Conservation (phyloP, 2,329 filamentous ascomycete species). For the Botrytis deweyae region DNA sequence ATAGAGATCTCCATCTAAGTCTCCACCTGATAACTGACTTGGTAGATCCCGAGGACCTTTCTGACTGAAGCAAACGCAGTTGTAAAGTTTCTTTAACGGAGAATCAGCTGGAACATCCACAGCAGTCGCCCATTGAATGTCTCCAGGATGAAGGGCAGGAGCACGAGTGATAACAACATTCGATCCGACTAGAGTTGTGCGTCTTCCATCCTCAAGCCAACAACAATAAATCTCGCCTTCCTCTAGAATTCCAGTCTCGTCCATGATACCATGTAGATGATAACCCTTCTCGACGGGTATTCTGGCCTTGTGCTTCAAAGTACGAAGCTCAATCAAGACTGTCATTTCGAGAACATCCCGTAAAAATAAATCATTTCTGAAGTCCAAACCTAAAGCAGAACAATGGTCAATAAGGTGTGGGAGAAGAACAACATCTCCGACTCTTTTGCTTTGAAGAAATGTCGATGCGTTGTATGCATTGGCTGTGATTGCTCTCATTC, state of each 20-base stretch:
- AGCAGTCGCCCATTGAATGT: slow-evolving; percentile 67
- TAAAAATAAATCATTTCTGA: slow-evolving; percentile 67
- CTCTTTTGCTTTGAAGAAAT: slow-evolving; percentile 62
- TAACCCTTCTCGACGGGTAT: slow-evolving; percentile 69
- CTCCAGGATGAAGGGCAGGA: slow-evolving; percentile 78
- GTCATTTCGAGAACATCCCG: slow-evolving; percentile 68
- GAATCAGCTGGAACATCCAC: slow-evolving; percentile 59
- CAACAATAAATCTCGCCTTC: slow-evolving; percentile 69
- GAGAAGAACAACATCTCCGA: slow-evolving; percentile 61
- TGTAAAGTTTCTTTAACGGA: slow-evolving; percentile 60
- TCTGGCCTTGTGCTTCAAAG: slow-evolving; percentile 75
- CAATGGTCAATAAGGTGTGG: slow-evolving; percentile 62
- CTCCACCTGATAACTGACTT: slow-evolving; percentile 75
- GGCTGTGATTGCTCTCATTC: slow-evolving; percentile 58
- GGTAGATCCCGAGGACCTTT: slow-evolving; percentile 71
- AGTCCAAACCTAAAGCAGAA: slow-evolving; percentile 58
- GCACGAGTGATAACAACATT: slow-evolving; percentile 67
- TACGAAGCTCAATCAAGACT: slow-evolving; percentile 67
- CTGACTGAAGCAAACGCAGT: slow-evolving; percentile 78
- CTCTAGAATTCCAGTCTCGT: slow-evolving; percentile 68
- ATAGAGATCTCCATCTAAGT: slow-evolving; percentile 81
- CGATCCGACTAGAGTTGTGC: slow-evolving; percentile 26
- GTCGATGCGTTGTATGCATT: slow-evolving; percentile 60
- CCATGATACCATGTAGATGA: slow-evolving; percentile 82
- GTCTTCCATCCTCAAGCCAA: slow-evolving; percentile 43